phyloP scores from a whole-genome alignment of 768 basidiomycete species.

The Termitomyces sp. region DNA sequence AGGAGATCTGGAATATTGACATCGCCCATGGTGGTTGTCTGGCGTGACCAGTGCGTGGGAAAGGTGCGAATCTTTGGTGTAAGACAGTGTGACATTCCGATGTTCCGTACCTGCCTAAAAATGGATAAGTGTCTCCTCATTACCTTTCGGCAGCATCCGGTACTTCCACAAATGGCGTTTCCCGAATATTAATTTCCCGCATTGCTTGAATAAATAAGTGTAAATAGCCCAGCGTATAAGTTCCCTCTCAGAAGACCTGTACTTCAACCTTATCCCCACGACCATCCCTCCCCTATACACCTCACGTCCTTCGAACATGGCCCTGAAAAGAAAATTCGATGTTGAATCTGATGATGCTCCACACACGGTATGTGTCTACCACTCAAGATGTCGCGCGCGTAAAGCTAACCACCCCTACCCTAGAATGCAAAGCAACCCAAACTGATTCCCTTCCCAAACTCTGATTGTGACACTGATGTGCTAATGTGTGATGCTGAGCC shows the following conservation, averaged over 20 bases:
- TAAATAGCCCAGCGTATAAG: slow-evolving; percentile 23
- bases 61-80: not conserved
- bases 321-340: slow-evolving; percentile 73
- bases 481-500: slow-evolving; percentile 69
- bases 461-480: slow-evolving; percentile 56
- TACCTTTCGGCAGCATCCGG: not conserved
- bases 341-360: slow-evolving; percentile 47
- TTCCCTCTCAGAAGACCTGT: slow-evolving; percentile 13
- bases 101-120: not conserved
- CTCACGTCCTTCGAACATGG: slow-evolving; percentile 36
- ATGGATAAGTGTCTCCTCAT: not conserved
- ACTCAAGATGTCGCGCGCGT: slow-evolving; percentile 12
- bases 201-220: slow-evolving; percentile 12
- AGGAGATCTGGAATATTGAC: slow-evolving; percentile 42
- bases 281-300: slow-evolving; percentile 8
- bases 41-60: not conserved
- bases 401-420: slow-evolving; percentile 10
- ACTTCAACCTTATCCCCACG: slow-evolving; percentile 14
- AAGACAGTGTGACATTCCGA: not conserved
- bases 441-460: slow-evolving; percentile 69
- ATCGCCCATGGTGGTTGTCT: slow-evolving; percentile 17
- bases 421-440: slow-evolving; percentile 67
- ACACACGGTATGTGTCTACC: slow-evolving; percentile 34
- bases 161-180: slow-evolving; percentile 3
- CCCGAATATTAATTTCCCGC: slow-evolving; percentile 4